Conservation (phyloP, 2,329 filamentous ascomycete species). For the Hortaea werneckii region DNA sequence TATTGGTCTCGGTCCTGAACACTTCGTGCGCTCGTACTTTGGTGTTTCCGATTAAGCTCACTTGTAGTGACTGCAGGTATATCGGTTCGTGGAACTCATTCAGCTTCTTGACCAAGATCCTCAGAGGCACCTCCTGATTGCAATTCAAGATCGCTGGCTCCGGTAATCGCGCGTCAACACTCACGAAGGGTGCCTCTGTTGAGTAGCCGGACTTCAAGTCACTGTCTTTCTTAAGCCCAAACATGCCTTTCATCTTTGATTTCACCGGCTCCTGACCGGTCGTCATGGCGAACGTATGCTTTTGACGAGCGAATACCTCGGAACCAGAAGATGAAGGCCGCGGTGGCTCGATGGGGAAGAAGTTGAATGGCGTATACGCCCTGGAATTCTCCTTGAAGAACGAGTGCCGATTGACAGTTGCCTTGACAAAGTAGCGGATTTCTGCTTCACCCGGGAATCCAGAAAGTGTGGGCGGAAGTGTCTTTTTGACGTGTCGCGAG, state of each 20-base stretch:
- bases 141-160: slow-evolving; percentile 83
- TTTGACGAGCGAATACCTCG: slow-evolving; percentile 74
- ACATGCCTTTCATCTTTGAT: slow-evolving; percentile 49
- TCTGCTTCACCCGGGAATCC: slow-evolving; percentile 80
- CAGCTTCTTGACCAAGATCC: slow-evolving; percentile 69
- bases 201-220: slow-evolving; percentile 13
- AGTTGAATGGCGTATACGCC: slow-evolving; percentile 56
- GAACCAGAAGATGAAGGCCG: slow-evolving; percentile 56
- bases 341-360: slow-evolving; percentile 87
- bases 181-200: slow-evolving; percentile 47
- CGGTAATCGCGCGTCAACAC: slow-evolving; percentile 74
- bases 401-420: slow-evolving; percentile 77
- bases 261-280: slow-evolving; percentile 19
- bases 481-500: slow-evolving; percentile 65
- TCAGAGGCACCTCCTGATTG: slow-evolving; percentile 72
- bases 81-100: slow-evolving; percentile 59
- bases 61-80: slow-evolving; percentile 67
- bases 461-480: slow-evolving; percentile 79
- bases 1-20: slow-evolving; percentile 56
- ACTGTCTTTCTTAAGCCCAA: slow-evolving; percentile 34
- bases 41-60: slow-evolving; percentile 72
- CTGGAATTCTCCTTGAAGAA: slow-evolving; percentile 87
- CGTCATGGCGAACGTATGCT: slow-evolving; percentile 45
- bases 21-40: slow-evolving; percentile 70
- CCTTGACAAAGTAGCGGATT: slow-evolving; percentile 89